Evolutionary conservation across 164 flowering plant species (phyloP).

Genomic region (Kalanchoe fedtschenkoi): DNA sequence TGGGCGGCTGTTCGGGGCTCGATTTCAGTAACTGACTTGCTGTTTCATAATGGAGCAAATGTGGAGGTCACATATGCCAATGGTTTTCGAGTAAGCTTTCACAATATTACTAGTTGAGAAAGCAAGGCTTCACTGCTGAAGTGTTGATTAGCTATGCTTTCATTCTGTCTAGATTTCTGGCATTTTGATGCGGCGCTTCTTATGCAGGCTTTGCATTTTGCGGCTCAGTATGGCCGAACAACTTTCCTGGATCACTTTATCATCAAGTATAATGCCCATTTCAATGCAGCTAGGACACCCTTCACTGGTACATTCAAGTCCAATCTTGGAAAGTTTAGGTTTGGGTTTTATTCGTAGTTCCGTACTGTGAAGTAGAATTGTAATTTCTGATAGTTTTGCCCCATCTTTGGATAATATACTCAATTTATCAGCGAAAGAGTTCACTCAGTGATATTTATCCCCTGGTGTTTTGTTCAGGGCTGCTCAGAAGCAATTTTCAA

Average conservation of each 20-base stretch:
- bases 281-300: constrained; percentile 71
- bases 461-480: constrained; percentile 53
- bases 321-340: background rate
- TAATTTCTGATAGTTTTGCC: background rate
- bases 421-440: background rate
- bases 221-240: constrained; percentile 95
- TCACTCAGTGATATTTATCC: background rate
- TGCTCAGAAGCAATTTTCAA: constrained; percentile 80
- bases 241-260: constrained; percentile 64
- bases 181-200: background rate
- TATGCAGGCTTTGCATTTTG: constrained; percentile 92
- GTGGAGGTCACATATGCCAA: constrained; percentile 71
- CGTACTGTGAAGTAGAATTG: background rate
- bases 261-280: constrained; percentile 65
- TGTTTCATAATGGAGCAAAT: constrained; percentile 72
- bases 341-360: too few species aligned
- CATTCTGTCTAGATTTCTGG: background rate
- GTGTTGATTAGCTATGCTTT: background rate
- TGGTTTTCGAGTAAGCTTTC: constrained; percentile 70
- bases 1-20: constrained; percentile 94
- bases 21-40: constrained; percentile 53
- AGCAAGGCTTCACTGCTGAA: background rate
- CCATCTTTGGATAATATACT: background rate
- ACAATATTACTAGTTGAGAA: too few species aligned
- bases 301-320: constrained; percentile 14